A percentile compares a stretch with the other conserved stretches of the same genome.
These are phyloP conservation scores for Stentor coeruleus DNA, from an alignment of 73 alveolate species.

Conservation along the genomic window DNA sequence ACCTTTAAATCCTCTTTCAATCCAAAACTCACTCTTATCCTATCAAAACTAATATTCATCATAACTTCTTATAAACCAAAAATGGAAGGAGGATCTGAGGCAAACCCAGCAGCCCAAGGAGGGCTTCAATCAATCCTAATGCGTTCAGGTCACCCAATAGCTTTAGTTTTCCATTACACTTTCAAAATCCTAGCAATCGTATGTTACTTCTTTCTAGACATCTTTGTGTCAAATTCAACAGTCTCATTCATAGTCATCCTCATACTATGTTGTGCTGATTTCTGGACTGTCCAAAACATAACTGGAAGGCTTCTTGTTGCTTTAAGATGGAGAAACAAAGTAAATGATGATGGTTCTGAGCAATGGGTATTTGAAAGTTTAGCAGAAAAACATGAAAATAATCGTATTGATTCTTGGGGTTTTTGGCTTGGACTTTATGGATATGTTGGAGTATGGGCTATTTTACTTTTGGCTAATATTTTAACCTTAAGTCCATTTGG, in stretches of 20 bases:
- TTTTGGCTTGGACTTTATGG: constrained; percentile 49
- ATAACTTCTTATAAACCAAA: too few relatives aligned
- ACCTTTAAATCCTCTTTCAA: too few relatives aligned
- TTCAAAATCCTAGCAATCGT: constrained; percentile 38
- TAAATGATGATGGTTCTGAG: constrained; percentile 80
- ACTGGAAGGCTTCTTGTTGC: constrained; percentile 78
- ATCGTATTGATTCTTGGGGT: constrained; percentile 38
- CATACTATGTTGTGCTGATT: constrained; percentile 50
- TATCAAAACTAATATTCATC: too few relatives aligned
- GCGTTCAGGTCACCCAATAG: constrained; percentile 45
- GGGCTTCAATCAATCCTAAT: not conserved
- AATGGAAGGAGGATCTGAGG: too few relatives aligned
- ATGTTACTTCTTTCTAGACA: constrained; percentile 37
- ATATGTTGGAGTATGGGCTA: constrained; percentile 38
- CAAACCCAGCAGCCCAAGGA: not conserved
- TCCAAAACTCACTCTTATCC: too few relatives aligned
- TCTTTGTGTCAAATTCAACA: constrained; percentile 38
- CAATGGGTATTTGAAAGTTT: constrained; percentile 79
- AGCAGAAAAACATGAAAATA: constrained; percentile 19
- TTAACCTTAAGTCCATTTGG: not conserved
- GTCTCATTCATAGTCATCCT: constrained; percentile 40
- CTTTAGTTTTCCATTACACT: constrained; percentile 39
- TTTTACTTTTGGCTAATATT: constrained; percentile 25
- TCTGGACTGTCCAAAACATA: constrained; percentile 76
- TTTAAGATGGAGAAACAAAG: constrained; percentile 85